phyloP scores from a whole-genome alignment of 75 land plant species.

The Sequoia sempervirens region DNA sequence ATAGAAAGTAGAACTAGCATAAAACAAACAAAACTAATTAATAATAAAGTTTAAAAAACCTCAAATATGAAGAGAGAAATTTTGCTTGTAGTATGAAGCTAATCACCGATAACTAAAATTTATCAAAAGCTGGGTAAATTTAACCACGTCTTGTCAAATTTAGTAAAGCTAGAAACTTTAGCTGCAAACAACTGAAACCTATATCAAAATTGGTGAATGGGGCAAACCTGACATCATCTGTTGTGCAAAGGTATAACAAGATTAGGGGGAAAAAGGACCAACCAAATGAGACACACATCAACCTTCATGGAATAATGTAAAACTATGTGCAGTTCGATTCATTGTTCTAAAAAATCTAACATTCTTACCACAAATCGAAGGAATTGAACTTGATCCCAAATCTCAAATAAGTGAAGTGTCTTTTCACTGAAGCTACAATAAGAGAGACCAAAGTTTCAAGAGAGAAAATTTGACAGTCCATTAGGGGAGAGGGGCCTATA shows the following conservation, averaged over 20 bases:
- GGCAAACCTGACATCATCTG: neutral
- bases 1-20: neutral
- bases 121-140: neutral
- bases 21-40: neutral
- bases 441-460: too few relatives aligned
- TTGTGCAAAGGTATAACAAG: neutral
- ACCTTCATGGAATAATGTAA: neutral
- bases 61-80: neutral
- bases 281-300: neutral
- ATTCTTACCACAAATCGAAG: neutral
- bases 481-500: too few relatives aligned
- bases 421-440: too few relatives aligned
- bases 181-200: neutral
- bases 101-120: neutral
- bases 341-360: neutral
- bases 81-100: neutral
- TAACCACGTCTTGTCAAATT: neutral
- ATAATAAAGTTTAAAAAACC: neutral
- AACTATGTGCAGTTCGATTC: neutral
- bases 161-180: neutral
- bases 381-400: neutral
- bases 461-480: neutral
- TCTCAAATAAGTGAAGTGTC: neutral
- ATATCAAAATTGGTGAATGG: neutral
- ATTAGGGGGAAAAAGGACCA: neutral